Conservation (phyloP, 78 protist species). For the Ministeria vibrans region DNA sequence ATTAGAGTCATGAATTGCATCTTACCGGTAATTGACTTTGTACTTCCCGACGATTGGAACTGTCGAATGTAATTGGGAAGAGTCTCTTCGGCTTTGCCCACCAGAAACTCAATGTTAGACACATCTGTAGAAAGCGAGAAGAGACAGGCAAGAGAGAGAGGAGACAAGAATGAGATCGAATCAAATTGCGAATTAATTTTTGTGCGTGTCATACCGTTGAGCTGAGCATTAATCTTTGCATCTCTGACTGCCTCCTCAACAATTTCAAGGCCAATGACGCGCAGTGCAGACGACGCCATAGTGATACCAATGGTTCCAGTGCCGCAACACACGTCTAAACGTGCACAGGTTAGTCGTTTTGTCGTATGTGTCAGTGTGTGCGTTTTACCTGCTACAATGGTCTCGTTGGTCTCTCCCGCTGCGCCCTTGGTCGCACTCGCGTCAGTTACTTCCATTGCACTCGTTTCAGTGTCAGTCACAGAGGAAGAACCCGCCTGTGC, state of each 20-base stretch:
- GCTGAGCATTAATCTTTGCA: conserved; percentile 59
- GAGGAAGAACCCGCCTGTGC: no score
- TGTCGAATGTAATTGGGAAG: no score
- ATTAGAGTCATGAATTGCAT: no score
- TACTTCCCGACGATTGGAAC: no score
- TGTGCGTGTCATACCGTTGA: conserved; percentile 21
- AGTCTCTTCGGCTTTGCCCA: no score
- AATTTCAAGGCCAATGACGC: conserved; percentile 71
- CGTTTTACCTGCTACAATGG: not conserved
- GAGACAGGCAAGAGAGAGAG: not conserved
- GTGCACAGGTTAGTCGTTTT: not conserved
- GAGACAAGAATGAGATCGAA: not conserved
- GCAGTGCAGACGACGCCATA: conserved; percentile 30
- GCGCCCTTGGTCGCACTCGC: not conserved
- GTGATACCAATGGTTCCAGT: conserved; percentile 80
- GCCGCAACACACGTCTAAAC: conserved; percentile 85
- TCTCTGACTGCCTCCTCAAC: conserved; percentile 57
- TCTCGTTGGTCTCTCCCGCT: not conserved
- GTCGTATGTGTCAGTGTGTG: not conserved
- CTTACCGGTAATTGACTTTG: no score
- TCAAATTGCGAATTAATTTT: no score
- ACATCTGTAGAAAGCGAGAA: not conserved
- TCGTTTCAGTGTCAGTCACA: no score
- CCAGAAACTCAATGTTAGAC: not conserved
- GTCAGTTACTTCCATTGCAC: no score